A percentile compares a stretch with the other conserved stretches of the same genome.
Evolutionary conservation across 1,284 basidiomycete genomes (phyloP).

Genomic region (Moesziomyces sp.): DNA sequence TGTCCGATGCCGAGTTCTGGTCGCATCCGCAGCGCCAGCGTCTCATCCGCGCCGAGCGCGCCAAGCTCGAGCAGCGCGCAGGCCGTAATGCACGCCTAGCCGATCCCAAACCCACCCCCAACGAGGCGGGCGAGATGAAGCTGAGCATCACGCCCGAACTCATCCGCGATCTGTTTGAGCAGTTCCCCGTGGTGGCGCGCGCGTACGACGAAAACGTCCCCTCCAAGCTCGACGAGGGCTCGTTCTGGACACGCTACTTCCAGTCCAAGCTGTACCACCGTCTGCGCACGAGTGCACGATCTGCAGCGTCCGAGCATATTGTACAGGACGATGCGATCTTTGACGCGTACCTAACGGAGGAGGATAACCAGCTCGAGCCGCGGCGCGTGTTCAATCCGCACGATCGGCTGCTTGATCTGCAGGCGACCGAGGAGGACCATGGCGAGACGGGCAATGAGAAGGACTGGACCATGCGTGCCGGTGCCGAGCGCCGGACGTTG

Average conservation of each 20-base stretch:
- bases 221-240: constrained; percentile 82
- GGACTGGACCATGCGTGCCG: constrained; percentile 96
- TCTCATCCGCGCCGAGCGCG: constrained; percentile 59
- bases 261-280: constrained; percentile 93
- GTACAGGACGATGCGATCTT: constrained; percentile 92
- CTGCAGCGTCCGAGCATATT: constrained; percentile 82
- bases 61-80: constrained; percentile 53
- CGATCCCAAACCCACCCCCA: constrained; percentile 62
- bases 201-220: constrained; percentile 95
- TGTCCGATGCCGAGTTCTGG: constrained; percentile 66
- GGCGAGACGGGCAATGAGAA: constrained; percentile 86
- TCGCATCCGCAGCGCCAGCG: constrained; percentile 61
- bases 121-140: constrained; percentile 72
- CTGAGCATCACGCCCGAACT: constrained; percentile 92
- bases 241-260: constrained; percentile 98
- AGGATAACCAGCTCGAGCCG: constrained; percentile 91
- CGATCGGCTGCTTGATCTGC: constrained; percentile 84
- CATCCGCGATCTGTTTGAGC: constrained; percentile 94
- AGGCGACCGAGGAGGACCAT: constrained; percentile 91
- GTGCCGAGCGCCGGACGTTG: constrained; percentile 83
- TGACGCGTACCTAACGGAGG: constrained; percentile 91
- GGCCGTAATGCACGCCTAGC: constrained; percentile 63
- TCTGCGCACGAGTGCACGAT: constrained; percentile 90
- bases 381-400: constrained; percentile 77
- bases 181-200: constrained; percentile 91